phyloP scores from a whole-genome alignment of 306 rosid genomes.

The Luffa aegyptiaca region DNA sequence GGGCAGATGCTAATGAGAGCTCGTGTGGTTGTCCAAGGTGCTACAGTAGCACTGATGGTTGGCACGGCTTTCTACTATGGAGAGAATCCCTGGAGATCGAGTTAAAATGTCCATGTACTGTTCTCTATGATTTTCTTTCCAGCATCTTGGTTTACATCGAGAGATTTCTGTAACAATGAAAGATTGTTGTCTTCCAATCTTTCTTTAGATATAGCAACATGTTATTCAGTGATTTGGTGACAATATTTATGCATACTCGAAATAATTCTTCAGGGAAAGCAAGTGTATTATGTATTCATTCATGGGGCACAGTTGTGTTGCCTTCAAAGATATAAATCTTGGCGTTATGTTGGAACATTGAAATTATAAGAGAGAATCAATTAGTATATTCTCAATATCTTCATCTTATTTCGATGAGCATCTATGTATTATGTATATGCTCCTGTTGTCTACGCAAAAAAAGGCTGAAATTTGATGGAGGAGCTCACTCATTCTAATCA shows the following conservation, averaged over 20 bases:
- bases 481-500: background rate
- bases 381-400: background rate
- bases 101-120: constrained; percentile 11
- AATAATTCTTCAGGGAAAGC: background rate
- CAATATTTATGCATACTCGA: background rate
- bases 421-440: background rate
- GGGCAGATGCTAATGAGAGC: constrained; percentile 94
- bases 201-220: background rate
- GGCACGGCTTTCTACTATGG: constrained; percentile 83
- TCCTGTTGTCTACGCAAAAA: background rate
- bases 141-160: background rate
- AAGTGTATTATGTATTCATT: background rate
- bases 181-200: background rate
- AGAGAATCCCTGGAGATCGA: constrained; percentile 61
- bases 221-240: background rate
- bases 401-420: background rate
- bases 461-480: background rate
- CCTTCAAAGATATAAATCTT: background rate
- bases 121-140: background rate
- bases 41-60: constrained; percentile 84
- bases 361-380: background rate
- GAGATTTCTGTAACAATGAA: background rate
- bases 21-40: constrained; percentile 87
- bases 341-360: background rate
- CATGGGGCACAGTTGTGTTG: background rate